These are phyloP conservation scores for Phialemoniopsis sp. DNA, from an alignment of 2,329 filamentous ascomycete genomes.

Conservation along the genomic window DNA sequence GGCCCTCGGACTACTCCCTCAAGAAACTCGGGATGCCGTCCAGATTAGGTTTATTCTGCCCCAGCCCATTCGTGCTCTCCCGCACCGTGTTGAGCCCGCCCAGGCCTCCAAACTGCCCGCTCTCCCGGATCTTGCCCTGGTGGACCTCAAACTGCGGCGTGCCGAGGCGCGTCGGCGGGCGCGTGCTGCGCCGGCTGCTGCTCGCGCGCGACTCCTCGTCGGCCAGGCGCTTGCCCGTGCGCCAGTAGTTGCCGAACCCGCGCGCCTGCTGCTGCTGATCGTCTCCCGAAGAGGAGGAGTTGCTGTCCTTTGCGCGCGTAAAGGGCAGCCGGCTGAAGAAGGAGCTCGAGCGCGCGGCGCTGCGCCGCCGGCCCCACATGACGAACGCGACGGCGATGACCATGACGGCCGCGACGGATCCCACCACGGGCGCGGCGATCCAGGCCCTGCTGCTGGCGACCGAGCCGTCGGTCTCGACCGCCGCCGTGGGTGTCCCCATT, in stretches of 20 bases:
- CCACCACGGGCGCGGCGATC: constrained; percentile 28
- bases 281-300: constrained; percentile 2
- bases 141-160: constrained; percentile 5
- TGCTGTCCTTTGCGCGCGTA: constrained; percentile 1
- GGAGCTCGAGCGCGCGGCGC: constrained; percentile 2
- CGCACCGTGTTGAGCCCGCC: no score
- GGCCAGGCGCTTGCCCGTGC: constrained; percentile 1
- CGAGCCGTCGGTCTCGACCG: constrained; percentile 1
- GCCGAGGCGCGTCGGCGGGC: not conserved
- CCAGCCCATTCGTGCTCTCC: constrained; percentile 3
- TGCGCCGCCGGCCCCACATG: constrained; percentile 21
- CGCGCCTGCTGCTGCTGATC: constrained; percentile 1
- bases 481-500: not conserved
- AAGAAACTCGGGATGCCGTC: constrained; percentile 4
- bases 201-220: constrained; percentile 3
- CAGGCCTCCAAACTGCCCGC: no score
- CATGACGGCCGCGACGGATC: constrained; percentile 22
- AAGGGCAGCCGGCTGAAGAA: constrained; percentile 2
- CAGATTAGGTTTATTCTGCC: constrained; percentile 4
- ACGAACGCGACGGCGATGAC: constrained; percentile 23
- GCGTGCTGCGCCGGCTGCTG: not conserved
- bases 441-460: constrained; percentile 15
- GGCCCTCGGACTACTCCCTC: no score
- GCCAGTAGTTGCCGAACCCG: constrained; percentile 7
- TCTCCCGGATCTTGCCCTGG: constrained; percentile 6